A percentile compares a stretch with the other conserved stretches of the same genome.
phyloP scores from a whole-genome alignment of 176 grass and related monocot genomes.

The Rhynchospora breviuscula region DNA sequence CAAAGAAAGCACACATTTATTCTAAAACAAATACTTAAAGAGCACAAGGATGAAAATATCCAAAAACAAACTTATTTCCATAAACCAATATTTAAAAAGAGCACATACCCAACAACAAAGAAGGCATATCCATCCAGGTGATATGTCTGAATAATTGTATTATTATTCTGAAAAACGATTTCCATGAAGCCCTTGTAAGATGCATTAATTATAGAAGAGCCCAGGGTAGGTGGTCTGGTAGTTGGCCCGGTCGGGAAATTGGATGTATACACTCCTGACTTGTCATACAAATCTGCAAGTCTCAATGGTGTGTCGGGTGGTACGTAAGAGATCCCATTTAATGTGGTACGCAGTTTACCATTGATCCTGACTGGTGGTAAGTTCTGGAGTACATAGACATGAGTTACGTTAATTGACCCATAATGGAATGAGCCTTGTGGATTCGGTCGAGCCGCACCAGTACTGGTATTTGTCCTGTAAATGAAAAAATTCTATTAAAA shows the following conservation, averaged over 20 bases:
- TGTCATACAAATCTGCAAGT: conserved; percentile 58
- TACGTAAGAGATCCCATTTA: conserved; percentile 74
- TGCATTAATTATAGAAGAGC: conserved; percentile 65
- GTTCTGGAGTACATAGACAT: conserved; percentile 76
- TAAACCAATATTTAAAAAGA: background rate
- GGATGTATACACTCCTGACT: conserved; percentile 60
- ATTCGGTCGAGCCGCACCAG: conserved; percentile 90
- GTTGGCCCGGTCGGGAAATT: conserved; percentile 77
- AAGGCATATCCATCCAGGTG: conserved; percentile 88
- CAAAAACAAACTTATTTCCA: background rate
- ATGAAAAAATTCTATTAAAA: background rate
- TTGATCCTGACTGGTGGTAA: conserved; percentile 49
- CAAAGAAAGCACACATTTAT: conserved; percentile 2
- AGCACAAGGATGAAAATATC: background rate
- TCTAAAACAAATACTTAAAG: background rate
- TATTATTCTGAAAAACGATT: conserved; percentile 95
- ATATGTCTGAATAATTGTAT: conserved; percentile 73
- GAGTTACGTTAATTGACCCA: conserved; percentile 75
- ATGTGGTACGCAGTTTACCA: conserved; percentile 59
- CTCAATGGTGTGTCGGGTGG: conserved; percentile 71
- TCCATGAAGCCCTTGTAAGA: conserved; percentile 89
- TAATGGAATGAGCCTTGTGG: conserved; percentile 98
- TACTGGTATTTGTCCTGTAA: conserved; percentile 68
- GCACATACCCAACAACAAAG: conserved; percentile 76
- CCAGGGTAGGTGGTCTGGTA: conserved; percentile 36